Base-by-base conservation (phyloP, 2,329 filamentous ascomycete species). In the Tolypocladium album region DNA sequence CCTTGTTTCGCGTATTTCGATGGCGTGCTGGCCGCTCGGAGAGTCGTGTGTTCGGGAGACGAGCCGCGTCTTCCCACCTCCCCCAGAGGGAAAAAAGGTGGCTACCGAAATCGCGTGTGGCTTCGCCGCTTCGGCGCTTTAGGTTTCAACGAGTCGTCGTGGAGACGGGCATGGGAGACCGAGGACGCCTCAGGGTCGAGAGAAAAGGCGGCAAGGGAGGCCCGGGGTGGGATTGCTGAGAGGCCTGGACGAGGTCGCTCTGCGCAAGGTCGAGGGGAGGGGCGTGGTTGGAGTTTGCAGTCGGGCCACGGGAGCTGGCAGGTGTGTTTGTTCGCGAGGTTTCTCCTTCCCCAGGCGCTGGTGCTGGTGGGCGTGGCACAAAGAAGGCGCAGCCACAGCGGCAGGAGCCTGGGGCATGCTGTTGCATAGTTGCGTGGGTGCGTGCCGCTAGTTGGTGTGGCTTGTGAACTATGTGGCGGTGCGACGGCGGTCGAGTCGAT, bases 1-100 rank as follows among this genome's bases (percentile, higher is more conserved):
- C 68, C 57, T 63, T 62, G 57, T 59, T 60, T 43, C 58, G 63
- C 58, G 60, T 60, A 3, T 64, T 58, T 60, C 62, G 62, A 58
- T 61, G 58, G 64, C 59, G 64, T 60, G 62, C 56, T 61, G 47
- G 55, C 55, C 38, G 52, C 36, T 31, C 36, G 53, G n/a, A 27
- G 36, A 17, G 55, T 42, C 61, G 60, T 31, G 55, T 61, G 58
- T 60, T 60, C 55, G 55, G 60, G 60, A 55, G 57, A 56, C 40
- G 58, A 43, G 52, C 53, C 55, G 60, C 55, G 55, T 60, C 55
- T 57, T 39, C 38, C 59, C 34, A 47, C 59, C 45, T 57, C 55
- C 59, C 27, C 55, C 55, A 31, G 31, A 42, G 43, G 43, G 20
- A 57, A 39, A 59, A 40, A 57, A 39, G 34, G 40, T 27, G 58